Evolutionary conservation across 345 rosid genomes (phyloP).

Genomic region (Populus nigra): DNA sequence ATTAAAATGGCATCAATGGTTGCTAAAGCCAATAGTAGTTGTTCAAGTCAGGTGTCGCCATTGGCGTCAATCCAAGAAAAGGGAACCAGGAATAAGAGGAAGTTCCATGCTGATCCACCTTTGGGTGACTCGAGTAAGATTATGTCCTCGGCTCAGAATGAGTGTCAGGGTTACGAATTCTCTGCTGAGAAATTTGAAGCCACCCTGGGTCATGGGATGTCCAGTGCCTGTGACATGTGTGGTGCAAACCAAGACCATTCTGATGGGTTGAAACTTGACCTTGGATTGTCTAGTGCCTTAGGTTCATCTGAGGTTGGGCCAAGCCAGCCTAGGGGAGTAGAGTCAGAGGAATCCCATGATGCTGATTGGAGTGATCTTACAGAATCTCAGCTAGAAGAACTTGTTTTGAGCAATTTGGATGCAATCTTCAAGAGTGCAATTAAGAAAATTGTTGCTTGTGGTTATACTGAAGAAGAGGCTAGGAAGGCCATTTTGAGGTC

Average conservation of each 20-base stretch:
- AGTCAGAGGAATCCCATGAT: slow-evolving; percentile 51
- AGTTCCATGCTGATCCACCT: slow-evolving; percentile 78
- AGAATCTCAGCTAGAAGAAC: slow-evolving; percentile 69
- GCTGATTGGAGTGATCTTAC: slow-evolving; percentile 83
- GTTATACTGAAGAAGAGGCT: slow-evolving; percentile 57
- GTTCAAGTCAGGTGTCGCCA: slow-evolving; percentile 40
- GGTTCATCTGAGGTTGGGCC: slow-evolving; percentile 46
- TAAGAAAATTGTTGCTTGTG: slow-evolving; percentile 51
- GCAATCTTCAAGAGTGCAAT: slow-evolving; percentile 64
- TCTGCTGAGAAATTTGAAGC: slow-evolving; percentile 62
- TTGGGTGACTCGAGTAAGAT: slow-evolving; percentile 40
- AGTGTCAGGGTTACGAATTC: slow-evolving; percentile 53
- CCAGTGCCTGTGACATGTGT: slow-evolving; percentile 43
- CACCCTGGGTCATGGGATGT: slow-evolving; percentile 37
- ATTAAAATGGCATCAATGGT: slow-evolving; percentile 61
- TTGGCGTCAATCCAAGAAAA: slow-evolving; percentile 64
- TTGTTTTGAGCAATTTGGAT: slow-evolving; percentile 61
- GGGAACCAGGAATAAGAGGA: slow-evolving; percentile 85
- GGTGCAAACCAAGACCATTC: slow-evolving; percentile 45
- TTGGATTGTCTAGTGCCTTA: slow-evolving; percentile 42
- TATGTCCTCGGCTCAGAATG: slow-evolving; percentile 37
- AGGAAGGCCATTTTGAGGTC: slow-evolving; percentile 61
- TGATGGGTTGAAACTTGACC: slow-evolving; percentile 60
- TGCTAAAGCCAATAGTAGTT: slow-evolving; percentile 41
- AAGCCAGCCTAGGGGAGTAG: slow-evolving; percentile 43